These are phyloP conservation scores for Furculomyces boomerangus DNA, from an alignment of 371 early-diverging fungal genomes.

Conservation along the genomic window DNA sequence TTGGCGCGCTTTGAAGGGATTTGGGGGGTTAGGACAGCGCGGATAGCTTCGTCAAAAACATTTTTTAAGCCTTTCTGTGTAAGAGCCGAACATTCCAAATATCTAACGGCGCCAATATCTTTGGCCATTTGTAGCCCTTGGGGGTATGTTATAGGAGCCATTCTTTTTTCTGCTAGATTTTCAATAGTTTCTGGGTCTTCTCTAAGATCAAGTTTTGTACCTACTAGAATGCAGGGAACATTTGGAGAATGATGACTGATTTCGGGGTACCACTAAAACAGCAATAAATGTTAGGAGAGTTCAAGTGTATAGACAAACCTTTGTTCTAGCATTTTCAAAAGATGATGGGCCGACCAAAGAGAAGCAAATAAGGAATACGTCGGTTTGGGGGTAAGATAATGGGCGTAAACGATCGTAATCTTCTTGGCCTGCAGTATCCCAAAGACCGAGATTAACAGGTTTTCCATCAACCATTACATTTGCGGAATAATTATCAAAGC, in stretches of 20 bases:
- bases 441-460: constrained; percentile 85
- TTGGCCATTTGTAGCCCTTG: constrained; percentile 81
- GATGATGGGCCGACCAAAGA: constrained; percentile 75
- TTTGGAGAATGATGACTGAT: constrained; percentile 89
- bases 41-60: constrained; percentile 95
- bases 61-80: constrained; percentile 95
- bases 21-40: constrained; percentile 74
- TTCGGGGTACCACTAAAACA: constrained; percentile 82
- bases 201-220: constrained; percentile 96
- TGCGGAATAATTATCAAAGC: constrained; percentile 91
- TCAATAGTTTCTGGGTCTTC: constrained; percentile 80
- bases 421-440: constrained; percentile 99
- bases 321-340: constrained; percentile 77
- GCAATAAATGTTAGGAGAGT: neutral
- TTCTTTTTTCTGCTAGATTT: constrained; percentile 65
- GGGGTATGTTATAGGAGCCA: constrained; percentile 77
- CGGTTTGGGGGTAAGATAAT: constrained; percentile 85
- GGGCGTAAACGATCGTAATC: constrained; percentile 93
- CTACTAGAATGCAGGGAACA: constrained; percentile 90
- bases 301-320: constrained; percentile 20
- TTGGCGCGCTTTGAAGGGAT: constrained; percentile 37
- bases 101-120: constrained; percentile 79
- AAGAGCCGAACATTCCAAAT: constrained; percentile 96
- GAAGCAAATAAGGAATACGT: constrained; percentile 83
- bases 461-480: constrained; percentile 90